These are phyloP conservation scores for Aspergillus latus DNA, from an alignment of 2,329 filamentous ascomycete species.

Conservation along the genomic window DNA sequence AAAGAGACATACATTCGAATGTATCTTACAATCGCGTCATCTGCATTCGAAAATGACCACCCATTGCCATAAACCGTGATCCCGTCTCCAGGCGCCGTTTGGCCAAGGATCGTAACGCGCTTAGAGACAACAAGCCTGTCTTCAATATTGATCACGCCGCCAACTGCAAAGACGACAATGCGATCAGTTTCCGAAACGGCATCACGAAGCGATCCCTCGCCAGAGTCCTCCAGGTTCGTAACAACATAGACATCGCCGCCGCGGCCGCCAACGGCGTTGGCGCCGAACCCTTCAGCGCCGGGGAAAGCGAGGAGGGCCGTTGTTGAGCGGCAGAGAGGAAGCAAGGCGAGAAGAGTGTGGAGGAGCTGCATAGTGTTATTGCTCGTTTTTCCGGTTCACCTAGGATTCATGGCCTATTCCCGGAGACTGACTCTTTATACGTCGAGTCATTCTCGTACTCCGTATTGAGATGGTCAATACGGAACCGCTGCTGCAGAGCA, in stretches of 20 bases:
- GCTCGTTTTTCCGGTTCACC: neutral
- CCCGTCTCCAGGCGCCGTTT: slow-evolving; percentile 52
- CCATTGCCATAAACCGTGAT: slow-evolving; percentile 58
- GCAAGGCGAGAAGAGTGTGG: slow-evolving; percentile 2
- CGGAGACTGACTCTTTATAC: no score
- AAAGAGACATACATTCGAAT: slow-evolving; percentile 46
- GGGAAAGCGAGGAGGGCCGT: slow-evolving; percentile 45
- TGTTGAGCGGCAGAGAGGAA: slow-evolving; percentile 13
- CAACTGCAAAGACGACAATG: slow-evolving; percentile 53
- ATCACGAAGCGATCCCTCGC: slow-evolving; percentile 52
- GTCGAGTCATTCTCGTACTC: no score
- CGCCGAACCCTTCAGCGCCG: slow-evolving; percentile 53
- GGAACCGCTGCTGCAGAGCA: neutral
- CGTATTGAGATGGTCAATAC: neutral
- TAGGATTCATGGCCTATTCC: no score
- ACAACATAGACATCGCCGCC: slow-evolving; percentile 51
- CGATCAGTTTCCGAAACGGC: slow-evolving; percentile 51
- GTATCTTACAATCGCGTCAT: slow-evolving; percentile 57
- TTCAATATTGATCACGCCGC: slow-evolving; percentile 52
- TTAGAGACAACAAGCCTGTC: slow-evolving; percentile 50
- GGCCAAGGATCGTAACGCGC: slow-evolving; percentile 52
- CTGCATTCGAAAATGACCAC: slow-evolving; percentile 52
- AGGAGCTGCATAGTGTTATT: slow-evolving; percentile 9
- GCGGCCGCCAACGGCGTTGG: slow-evolving; percentile 49
- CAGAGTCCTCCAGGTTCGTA: slow-evolving; percentile 51